phyloP scores from a whole-genome alignment of 192 early-diverging fungal genomes.

The Chytriomyces confervae region DNA sequence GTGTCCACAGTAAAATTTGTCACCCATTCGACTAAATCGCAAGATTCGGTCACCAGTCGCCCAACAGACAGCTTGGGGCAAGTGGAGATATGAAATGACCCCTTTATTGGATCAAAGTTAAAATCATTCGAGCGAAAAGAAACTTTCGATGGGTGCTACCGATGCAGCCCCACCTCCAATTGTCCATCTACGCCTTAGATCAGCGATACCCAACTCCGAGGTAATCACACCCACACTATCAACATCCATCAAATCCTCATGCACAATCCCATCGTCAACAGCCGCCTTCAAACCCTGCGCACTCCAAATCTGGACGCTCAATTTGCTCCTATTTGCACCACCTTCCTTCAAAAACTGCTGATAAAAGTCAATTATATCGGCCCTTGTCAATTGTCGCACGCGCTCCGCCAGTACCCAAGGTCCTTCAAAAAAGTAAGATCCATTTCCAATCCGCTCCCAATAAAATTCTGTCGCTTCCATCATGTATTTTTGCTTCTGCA shows the following conservation, averaged over 20 bases:
- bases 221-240: neutral
- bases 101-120: neutral
- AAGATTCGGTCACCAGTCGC: too few relatives aligned
- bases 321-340: constrained; percentile 60
- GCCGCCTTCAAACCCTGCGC: constrained; percentile 5
- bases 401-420: constrained; percentile 44
- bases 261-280: neutral
- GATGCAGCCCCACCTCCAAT: neutral
- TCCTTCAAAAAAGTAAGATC: constrained; percentile 76
- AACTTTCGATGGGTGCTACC: neutral
- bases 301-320: constrained; percentile 67
- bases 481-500: constrained; percentile 79
- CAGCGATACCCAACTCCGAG: neutral
- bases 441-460: constrained; percentile 70
- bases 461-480: constrained; percentile 67
- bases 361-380: constrained; percentile 63
- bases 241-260: constrained; percentile 3
- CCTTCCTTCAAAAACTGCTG: constrained; percentile 56
- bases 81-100: too few relatives aligned
- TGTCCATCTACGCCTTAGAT: neutral
- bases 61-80: too few relatives aligned
- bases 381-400: constrained; percentile 56
- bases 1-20: too few relatives aligned
- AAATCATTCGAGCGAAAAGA: neutral
- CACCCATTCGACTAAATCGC: too few relatives aligned